Evolutionary conservation across 306 rosid species (phyloP).

Genomic region (Luffa acutangula): DNA sequence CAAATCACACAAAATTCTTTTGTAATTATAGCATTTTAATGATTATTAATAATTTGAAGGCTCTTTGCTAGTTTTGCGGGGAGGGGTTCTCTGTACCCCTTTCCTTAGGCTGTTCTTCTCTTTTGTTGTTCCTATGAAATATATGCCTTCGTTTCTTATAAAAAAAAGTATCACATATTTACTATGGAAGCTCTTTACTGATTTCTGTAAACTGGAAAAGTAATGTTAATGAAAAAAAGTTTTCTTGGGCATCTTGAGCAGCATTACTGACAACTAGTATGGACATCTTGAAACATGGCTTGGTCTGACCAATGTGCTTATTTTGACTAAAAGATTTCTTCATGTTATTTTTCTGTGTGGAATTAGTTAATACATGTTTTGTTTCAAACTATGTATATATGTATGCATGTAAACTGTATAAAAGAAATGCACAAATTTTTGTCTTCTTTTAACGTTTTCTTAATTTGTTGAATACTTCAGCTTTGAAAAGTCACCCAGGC

Average conservation of each 20-base stretch:
- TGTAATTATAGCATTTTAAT: too few species aligned
- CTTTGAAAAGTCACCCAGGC: slow-evolving; percentile 90
- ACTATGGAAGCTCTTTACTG: not conserved
- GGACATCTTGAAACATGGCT: not conserved
- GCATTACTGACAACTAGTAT: not conserved
- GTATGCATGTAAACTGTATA: not conserved
- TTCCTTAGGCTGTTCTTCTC: too few species aligned
- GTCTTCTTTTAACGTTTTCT: slow-evolving; percentile 5
- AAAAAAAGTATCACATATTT: too few species aligned
- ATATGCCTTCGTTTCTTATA: too few species aligned
- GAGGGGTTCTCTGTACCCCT: too few species aligned
- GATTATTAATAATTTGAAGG: too few species aligned
- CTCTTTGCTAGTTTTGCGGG: too few species aligned
- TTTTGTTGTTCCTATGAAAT: too few species aligned
- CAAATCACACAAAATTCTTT: too few species aligned
- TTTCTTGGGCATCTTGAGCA: not conserved
- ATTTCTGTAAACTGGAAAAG: not conserved
- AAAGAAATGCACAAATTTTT: not conserved
- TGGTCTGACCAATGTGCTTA: not conserved
- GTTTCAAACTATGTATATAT: too few species aligned
- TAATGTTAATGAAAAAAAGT: not conserved
- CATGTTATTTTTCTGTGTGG: not conserved
- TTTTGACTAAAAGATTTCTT: not conserved
- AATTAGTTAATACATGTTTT: not conserved
- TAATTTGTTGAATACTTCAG: slow-evolving; percentile 29